Percentiles rank a stretch among this genome's conserved stretches.
Evolutionary conservation across 352 stramenopile genomes (phyloP).

Genomic region (Phytophthora pseudosyringae): DNA sequence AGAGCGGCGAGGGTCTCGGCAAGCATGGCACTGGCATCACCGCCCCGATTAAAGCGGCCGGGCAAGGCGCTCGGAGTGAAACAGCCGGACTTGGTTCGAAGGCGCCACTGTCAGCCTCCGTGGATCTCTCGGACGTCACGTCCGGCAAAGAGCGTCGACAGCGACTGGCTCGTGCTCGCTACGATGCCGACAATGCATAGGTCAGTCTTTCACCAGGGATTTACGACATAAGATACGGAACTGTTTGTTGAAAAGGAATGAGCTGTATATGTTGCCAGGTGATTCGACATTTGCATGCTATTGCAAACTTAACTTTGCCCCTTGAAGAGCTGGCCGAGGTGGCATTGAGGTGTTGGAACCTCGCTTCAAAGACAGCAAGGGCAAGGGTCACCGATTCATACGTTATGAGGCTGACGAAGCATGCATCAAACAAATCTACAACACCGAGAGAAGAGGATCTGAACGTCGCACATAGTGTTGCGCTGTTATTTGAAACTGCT

Average conservation of each 20-base stretch:
- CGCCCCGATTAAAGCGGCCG: conserved; percentile 54
- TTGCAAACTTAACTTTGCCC: too few species aligned
- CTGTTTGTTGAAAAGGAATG: too few species aligned
- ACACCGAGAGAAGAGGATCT: not conserved
- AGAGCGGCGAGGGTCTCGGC: conserved; percentile 79
- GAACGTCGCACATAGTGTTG: conserved; percentile 13
- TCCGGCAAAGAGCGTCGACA: conserved; percentile 74
- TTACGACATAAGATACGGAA: not conserved
- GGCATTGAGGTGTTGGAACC: too few species aligned
- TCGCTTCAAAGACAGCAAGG: too few species aligned
- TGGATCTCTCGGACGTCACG: conserved; percentile 55
- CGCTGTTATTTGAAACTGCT: conserved; percentile 22
- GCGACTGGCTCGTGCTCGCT: conserved; percentile 63
- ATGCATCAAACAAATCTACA: not conserved
- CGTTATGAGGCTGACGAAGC: not conserved
- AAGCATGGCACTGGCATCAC: conserved; percentile 86
- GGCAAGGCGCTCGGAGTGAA: conserved; percentile 44
- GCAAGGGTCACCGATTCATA: not conserved
- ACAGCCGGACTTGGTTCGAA: conserved; percentile 62
- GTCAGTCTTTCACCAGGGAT: not conserved
- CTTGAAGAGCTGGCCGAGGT: too few species aligned
- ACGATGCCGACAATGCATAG: conserved; percentile 45
- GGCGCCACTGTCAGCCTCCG: conserved; percentile 30
- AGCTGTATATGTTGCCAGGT: too few species aligned
- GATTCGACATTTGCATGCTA: too few species aligned